Evolutionary conservation across 2,329 filamentous ascomycete genomes (phyloP).

Genomic region (Lecanoromycetidae sp.): DNA sequence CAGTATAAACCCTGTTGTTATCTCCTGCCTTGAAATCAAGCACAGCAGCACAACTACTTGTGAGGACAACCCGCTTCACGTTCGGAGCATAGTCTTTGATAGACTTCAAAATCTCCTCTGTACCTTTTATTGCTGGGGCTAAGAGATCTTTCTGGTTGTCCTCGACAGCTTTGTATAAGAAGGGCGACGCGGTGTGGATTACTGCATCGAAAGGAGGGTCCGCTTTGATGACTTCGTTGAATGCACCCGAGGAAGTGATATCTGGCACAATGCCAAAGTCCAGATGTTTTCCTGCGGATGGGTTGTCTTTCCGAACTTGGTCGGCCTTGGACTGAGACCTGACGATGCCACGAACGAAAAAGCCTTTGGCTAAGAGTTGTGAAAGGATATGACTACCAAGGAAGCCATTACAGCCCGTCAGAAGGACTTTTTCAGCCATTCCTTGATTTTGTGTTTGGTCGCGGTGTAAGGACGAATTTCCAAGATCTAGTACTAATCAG

Average conservation of each 20-base stretch:
- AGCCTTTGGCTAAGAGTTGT: background rate
- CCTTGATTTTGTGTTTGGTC: too few species aligned
- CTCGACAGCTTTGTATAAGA: background rate
- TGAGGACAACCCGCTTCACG: background rate
- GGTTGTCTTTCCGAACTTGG: background rate
- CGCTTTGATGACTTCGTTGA: constrained; percentile 25
- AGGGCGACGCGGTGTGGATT: background rate
- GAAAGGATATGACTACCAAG: constrained; percentile 1
- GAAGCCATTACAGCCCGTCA: background rate
- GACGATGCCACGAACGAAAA: background rate
- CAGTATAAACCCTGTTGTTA: background rate
- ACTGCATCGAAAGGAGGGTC: background rate
- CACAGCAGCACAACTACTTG: constrained; percentile 1
- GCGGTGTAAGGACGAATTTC: too few species aligned
- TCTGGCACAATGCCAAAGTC: constrained; percentile 17
- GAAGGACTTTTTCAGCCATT: background rate
- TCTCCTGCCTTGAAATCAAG: background rate
- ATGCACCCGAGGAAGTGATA: constrained; percentile 24
- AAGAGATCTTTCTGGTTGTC: background rate
- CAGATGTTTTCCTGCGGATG: background rate
- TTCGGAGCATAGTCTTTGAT: background rate
- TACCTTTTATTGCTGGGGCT: background rate
- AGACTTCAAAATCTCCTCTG: background rate
- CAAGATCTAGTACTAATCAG: too few species aligned
- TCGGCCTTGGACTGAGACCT: background rate